These are phyloP conservation scores for Coniochaeta sp. DNA, from an alignment of 2,329 filamentous ascomycete genomes.

Conservation along the genomic window DNA sequence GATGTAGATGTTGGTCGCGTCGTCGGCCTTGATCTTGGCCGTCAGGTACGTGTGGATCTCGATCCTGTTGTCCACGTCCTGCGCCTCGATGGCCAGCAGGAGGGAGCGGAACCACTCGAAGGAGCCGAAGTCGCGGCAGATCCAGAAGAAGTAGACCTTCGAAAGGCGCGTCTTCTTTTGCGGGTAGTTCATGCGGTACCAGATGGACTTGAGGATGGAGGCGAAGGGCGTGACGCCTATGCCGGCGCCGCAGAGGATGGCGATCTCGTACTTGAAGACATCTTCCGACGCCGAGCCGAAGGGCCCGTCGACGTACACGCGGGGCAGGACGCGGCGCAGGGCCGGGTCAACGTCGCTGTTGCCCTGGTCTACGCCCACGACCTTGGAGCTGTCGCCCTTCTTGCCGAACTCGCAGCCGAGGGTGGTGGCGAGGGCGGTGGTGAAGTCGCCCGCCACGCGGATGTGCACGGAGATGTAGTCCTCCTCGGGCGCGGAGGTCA, in stretches of 20 bases:
- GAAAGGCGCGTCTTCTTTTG: slow-evolving; percentile 70
- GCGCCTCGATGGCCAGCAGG: slow-evolving; percentile 76
- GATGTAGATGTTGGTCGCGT: slow-evolving; percentile 89
- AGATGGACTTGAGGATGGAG: slow-evolving; percentile 83
- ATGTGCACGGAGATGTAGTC: slow-evolving; percentile 86
- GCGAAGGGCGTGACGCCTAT: slow-evolving; percentile 85
- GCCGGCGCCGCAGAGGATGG: slow-evolving; percentile 72
- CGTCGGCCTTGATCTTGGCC: slow-evolving; percentile 78
- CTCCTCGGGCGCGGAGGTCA: slow-evolving; percentile 82
- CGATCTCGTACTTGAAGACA: slow-evolving; percentile 82
- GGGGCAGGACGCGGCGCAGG: slow-evolving; percentile 66
- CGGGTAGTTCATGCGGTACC: slow-evolving; percentile 88
- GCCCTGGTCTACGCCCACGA: slow-evolving; percentile 60
- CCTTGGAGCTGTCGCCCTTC: slow-evolving; percentile 50
- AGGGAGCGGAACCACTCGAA: slow-evolving; percentile 88
- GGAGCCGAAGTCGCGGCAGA: slow-evolving; percentile 79
- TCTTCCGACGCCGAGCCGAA: slow-evolving; percentile 84
- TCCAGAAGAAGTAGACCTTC: slow-evolving; percentile 93
- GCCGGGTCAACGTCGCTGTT: slow-evolving; percentile 59
- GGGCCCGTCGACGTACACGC: slow-evolving; percentile 77
- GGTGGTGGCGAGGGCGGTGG: slow-evolving; percentile 58
- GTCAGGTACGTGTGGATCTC: slow-evolving; percentile 88
- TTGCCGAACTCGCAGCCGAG: slow-evolving; percentile 70
- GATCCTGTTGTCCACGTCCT: slow-evolving; percentile 76
- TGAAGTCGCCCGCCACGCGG: slow-evolving; percentile 78